Percentiles rank a stretch among this genome's conserved stretches.
Conservation (phyloP, 768 basidiomycete species). For the Amanita rimosa region DNA sequence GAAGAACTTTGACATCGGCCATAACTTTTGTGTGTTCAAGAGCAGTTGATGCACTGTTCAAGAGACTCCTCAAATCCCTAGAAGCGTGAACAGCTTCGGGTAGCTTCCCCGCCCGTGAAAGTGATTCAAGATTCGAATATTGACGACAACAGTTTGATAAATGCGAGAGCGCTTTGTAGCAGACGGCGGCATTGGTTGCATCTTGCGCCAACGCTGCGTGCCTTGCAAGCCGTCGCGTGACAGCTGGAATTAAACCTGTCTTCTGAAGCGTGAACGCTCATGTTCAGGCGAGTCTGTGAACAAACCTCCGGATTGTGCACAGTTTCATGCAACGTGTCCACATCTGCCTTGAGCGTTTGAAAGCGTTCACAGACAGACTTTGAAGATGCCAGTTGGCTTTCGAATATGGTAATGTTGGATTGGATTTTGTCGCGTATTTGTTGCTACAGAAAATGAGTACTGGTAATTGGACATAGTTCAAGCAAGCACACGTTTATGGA, state of each 20-base stretch:
- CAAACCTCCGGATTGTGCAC: conserved; percentile 54
- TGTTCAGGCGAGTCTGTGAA: not conserved
- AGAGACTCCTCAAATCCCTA: conserved; percentile 26
- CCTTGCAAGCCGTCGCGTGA: conserved; percentile 41
- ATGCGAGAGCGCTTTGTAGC: conserved; percentile 40
- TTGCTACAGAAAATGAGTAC: conserved; percentile 27
- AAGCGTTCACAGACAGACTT: conserved; percentile 54
- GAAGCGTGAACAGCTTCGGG: conserved; percentile 48
- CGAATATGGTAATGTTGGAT: conserved; percentile 49
- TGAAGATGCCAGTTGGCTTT: conserved; percentile 50
- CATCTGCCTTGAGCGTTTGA: conserved; percentile 35
- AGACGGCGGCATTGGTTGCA: conserved; percentile 39
- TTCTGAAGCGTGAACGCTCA: conserved; percentile 17
- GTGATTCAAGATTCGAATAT: conserved; percentile 28
- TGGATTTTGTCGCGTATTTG: conserved; percentile 68
- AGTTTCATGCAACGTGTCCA: conserved; percentile 35
- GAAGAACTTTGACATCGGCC: conserved; percentile 39
- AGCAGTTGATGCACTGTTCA: conserved; percentile 38
- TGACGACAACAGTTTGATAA: conserved; percentile 40
- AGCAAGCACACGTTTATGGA: conserved; percentile 51
- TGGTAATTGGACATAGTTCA: conserved; percentile 7
- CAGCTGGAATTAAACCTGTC: conserved; percentile 57
- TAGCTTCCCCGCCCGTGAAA: conserved; percentile 48
- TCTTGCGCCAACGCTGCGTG: conserved; percentile 59
- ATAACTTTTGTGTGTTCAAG: conserved; percentile 41